phyloP scores from a whole-genome alignment of 192 early-diverging fungal species.

The Paraglomus occultum region DNA sequence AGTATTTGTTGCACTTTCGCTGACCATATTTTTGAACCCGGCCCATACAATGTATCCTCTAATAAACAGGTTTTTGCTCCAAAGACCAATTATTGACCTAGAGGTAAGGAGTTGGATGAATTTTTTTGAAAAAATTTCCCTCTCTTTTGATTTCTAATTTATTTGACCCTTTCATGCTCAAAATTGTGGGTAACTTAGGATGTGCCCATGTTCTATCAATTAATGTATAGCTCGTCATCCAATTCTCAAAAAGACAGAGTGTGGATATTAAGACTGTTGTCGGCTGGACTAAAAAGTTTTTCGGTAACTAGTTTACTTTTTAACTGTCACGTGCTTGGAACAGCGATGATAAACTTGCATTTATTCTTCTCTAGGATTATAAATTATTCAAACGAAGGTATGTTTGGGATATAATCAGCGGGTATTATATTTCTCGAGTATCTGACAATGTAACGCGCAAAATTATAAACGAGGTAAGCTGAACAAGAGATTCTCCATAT shows the following conservation, averaged over 20 bases:
- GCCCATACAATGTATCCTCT: conserved; percentile 74
- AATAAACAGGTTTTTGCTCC: conserved; percentile 73
- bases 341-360: neutral
- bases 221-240: conserved; percentile 69
- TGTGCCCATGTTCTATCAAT: conserved; percentile 78
- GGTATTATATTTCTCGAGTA: conserved; percentile 66
- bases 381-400: conserved; percentile 64
- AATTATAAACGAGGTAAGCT: conserved; percentile 49
- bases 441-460: conserved; percentile 56
- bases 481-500: conserved; percentile 35
- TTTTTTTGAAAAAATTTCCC: neutral
- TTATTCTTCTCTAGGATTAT: conserved; percentile 55
- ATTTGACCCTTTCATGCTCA: neutral
- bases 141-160: neutral
- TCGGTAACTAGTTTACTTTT: conserved; percentile 37
- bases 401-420: conserved; percentile 65
- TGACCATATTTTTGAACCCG: conserved; percentile 63
- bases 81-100: conserved; percentile 69
- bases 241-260: conserved; percentile 65
- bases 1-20: conserved; percentile 63
- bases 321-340: neutral
- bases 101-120: conserved; percentile 42
- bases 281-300: conserved; percentile 52
- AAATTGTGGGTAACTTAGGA: conserved; percentile 44
- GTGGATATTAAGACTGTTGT: conserved; percentile 71